Conservation (phyloP, 2,329 filamentous ascomycete genomes). For the Tolypocladium cylindrosporum region DNA sequence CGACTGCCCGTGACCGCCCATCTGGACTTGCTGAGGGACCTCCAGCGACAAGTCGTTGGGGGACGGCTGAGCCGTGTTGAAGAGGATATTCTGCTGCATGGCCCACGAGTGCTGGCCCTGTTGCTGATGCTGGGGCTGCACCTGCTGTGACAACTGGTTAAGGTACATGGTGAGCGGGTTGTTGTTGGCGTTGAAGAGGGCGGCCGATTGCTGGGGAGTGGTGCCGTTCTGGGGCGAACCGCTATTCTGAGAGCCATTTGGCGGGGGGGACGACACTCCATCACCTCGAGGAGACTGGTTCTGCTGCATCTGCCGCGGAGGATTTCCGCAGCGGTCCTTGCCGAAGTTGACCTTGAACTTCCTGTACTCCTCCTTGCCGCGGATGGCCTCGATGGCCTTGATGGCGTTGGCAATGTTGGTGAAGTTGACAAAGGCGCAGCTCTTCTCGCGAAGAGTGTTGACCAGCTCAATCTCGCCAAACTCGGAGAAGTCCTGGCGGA, state of each 20-base stretch:
- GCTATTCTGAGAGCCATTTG: conserved; percentile 51
- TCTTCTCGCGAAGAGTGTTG: conserved; percentile 95
- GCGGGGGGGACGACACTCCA: conserved; percentile 44
- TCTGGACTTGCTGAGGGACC: conserved; percentile 49
- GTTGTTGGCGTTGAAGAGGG: conserved; percentile 70
- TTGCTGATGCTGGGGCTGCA: conserved; percentile 65
- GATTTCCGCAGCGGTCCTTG: conserved; percentile 95
- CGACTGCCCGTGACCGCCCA: conserved; percentile 54
- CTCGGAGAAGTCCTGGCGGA: conserved; percentile 93
- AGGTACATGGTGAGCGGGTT: conserved; percentile 93
- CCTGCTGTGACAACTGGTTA: conserved; percentile 67
- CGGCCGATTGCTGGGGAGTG: conserved; percentile 55
- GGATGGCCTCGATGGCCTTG: conserved; percentile 95
- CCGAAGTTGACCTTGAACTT: conserved; percentile 99
- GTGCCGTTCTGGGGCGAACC: conserved; percentile 43
- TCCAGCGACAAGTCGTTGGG: conserved; percentile 48
- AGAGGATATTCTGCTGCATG: conserved; percentile 72
- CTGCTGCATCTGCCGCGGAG: conserved; percentile 74
- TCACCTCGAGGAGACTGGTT: conserved; percentile 58
- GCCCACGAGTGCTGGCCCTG: conserved; percentile 63
- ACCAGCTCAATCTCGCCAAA: conserved; percentile 97
- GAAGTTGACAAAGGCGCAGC: conserved; percentile 98
- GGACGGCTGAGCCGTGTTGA: conserved; percentile 58
- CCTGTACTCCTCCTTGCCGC: conserved; percentile 91
- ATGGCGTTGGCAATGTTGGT: conserved; percentile 99